Evolutionary conservation across 805 yeast species (phyloP).

Genomic region (Yamadazyma nakazawae): DNA sequence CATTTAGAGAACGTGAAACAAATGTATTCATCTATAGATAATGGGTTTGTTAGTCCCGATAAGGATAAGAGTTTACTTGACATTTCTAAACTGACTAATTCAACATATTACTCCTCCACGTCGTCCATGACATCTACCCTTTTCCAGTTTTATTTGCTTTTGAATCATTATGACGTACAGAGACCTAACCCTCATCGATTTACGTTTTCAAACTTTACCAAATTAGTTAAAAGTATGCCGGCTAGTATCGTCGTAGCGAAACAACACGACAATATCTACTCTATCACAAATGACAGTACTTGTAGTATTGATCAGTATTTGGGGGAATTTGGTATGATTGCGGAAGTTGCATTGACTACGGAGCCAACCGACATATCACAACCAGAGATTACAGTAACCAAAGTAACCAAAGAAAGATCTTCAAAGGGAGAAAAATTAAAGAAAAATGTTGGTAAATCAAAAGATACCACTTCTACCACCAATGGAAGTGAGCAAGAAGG

Average conservation of each 20-base stretch:
- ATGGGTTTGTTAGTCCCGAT: conserved; percentile 39
- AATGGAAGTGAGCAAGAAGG: too few relatives aligned
- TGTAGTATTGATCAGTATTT: conserved; percentile 65
- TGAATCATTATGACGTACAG: conserved; percentile 42
- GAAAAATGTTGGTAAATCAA: background rate
- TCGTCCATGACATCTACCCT: conserved; percentile 81
- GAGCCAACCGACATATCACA: too few relatives aligned
- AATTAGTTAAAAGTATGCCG: conserved; percentile 46
- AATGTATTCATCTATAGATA: conserved; percentile 17
- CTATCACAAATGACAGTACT: conserved; percentile 71
- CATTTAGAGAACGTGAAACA: conserved; percentile 66
- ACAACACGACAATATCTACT: conserved; percentile 36
- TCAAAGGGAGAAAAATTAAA: conserved; percentile 16
- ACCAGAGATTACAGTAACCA: too few relatives aligned
- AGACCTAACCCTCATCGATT: conserved; percentile 20
- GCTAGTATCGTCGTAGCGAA: conserved; percentile 47
- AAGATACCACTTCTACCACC: background rate
- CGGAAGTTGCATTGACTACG: conserved; percentile 54
- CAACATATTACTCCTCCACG: conserved; percentile 70
- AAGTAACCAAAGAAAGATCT: conserved; percentile 18
- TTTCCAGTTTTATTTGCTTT: conserved; percentile 67
- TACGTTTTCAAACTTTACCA: conserved; percentile 40
- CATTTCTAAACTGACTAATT: conserved; percentile 39
- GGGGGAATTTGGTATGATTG: conserved; percentile 70
- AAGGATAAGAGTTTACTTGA: conserved; percentile 53